Evolutionary conservation across 2,329 filamentous ascomycete genomes (phyloP).

Genomic region (Calonectria ilicicola): DNA sequence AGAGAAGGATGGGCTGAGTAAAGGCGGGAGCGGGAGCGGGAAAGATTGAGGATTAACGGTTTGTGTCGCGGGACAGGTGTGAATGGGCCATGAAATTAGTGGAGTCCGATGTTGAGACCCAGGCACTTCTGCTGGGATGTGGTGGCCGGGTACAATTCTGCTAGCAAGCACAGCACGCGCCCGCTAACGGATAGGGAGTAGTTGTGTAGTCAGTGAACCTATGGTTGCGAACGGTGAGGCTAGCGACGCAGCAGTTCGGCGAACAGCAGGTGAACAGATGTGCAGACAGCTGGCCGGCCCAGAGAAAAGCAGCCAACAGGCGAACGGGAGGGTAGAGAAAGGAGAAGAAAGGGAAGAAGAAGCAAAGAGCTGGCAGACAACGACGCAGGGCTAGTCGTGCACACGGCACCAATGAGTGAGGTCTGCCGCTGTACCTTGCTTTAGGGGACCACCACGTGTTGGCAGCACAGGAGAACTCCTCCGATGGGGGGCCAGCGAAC

Average conservation of each 20-base stretch:
- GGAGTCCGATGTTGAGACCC: slow-evolving; percentile 22
- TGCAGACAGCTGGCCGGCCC: not conserved
- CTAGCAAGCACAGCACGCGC: slow-evolving; percentile 1
- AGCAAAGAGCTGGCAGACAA: slow-evolving; percentile 1
- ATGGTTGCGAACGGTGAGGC: not conserved
- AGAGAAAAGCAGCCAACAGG: not conserved
- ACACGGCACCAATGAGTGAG: slow-evolving; percentile 5
- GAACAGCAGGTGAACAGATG: slow-evolving; percentile 3
- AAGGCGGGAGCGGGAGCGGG: slow-evolving; percentile 9
- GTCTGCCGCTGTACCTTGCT: slow-evolving; percentile 6
- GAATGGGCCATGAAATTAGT: slow-evolving; percentile 13
- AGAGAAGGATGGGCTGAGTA: slow-evolving; percentile 10
- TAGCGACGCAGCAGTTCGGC: not conserved
- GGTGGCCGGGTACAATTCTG: not conserved
- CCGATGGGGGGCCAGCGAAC: not conserved
- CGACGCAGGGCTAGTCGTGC: slow-evolving; percentile 7
- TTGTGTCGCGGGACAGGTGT: slow-evolving; percentile 17
- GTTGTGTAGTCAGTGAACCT: not conserved
- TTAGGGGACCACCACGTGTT: slow-evolving; percentile 5
- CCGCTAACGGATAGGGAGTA: not conserved
- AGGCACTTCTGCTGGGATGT: slow-evolving; percentile 9
- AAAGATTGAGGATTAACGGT: slow-evolving; percentile 17
- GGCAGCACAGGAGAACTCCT: not conserved
- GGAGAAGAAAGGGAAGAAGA: not conserved
- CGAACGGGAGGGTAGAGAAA: not conserved